Conservation (phyloP, 768 basidiomycete genomes). For the Dendrothele bispora region DNA sequence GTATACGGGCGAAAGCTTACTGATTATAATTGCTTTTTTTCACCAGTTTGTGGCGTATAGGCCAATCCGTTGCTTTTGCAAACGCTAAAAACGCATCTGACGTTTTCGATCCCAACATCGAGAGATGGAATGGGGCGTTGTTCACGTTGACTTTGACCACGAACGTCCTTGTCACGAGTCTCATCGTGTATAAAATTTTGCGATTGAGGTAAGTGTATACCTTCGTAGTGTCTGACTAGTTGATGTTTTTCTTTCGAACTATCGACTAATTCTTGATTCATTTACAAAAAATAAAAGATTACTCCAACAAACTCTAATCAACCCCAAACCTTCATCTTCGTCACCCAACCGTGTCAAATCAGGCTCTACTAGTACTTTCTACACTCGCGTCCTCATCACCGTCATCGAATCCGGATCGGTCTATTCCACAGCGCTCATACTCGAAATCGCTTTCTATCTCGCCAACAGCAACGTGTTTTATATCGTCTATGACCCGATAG, state of each 20-base stretch:
- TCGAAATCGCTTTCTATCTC: conserved; percentile 29
- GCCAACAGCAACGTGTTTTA: conserved; percentile 25
- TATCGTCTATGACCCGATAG: too few species aligned
- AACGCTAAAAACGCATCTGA: conserved; percentile 20
- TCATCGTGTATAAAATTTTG: conserved; percentile 27
- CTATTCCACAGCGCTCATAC: conserved; percentile 26
- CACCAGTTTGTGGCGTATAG: too few species aligned
- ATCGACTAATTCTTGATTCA: neutral
- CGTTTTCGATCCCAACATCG: conserved; percentile 27
- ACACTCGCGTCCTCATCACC: conserved; percentile 22
- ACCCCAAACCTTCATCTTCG: neutral
- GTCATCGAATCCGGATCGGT: conserved; percentile 28
- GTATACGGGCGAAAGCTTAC: too few species aligned
- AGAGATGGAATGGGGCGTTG: conserved; percentile 30
- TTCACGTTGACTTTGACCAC: conserved; percentile 30
- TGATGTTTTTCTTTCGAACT: too few species aligned
- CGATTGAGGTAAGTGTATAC: too few species aligned
- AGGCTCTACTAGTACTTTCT: conserved; percentile 11
- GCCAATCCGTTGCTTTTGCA: conserved; percentile 26
- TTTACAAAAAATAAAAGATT: neutral
- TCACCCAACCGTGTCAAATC: conserved; percentile 21
- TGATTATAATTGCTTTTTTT: too few species aligned
- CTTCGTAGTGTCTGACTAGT: too few species aligned
- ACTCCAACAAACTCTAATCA: neutral
- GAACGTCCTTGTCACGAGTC: conserved; percentile 24